Evolutionary conservation across 1,284 basidiomycete genomes (phyloP).

Genomic region (Kwoniella shivajii): DNA sequence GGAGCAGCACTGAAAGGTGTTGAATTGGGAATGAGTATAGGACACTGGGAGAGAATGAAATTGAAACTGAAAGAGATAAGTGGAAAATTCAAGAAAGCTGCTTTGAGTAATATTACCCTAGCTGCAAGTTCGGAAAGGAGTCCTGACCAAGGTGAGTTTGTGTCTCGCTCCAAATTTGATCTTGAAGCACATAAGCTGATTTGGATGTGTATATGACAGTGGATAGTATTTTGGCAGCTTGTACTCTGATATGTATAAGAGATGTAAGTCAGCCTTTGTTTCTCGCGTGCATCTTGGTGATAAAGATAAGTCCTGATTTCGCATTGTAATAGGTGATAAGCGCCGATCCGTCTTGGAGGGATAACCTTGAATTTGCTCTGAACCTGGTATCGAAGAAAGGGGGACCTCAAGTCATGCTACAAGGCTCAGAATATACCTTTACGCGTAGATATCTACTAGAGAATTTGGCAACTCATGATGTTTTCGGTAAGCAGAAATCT

Average conservation of each 20-base stretch:
- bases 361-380: constrained; percentile 43
- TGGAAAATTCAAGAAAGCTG: constrained; percentile 32
- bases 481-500: constrained; percentile 28
- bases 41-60: constrained; percentile 20
- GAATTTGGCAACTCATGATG: constrained; percentile 39
- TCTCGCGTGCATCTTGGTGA: no score
- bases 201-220: constrained; percentile 12
- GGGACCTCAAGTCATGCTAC: constrained; percentile 39
- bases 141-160: constrained; percentile 19
- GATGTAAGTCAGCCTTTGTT: constrained; percentile 27
- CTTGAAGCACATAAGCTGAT: background rate
- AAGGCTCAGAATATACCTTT: constrained; percentile 27
- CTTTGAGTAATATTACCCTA: constrained; percentile 33
- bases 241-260: constrained; percentile 37
- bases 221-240: constrained; percentile 38
- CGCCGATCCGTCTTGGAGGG: constrained; percentile 39
- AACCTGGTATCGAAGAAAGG: constrained; percentile 36
- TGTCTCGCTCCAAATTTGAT: background rate
- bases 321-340: constrained; percentile 26
- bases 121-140: constrained; percentile 21
- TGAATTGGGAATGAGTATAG: constrained; percentile 4
- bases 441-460: constrained; percentile 41
- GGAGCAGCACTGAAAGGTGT: background rate
- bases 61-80: constrained; percentile 24
- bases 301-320: background rate